Conservation (phyloP, 345 rosid species). For the Salix purpurea region DNA sequence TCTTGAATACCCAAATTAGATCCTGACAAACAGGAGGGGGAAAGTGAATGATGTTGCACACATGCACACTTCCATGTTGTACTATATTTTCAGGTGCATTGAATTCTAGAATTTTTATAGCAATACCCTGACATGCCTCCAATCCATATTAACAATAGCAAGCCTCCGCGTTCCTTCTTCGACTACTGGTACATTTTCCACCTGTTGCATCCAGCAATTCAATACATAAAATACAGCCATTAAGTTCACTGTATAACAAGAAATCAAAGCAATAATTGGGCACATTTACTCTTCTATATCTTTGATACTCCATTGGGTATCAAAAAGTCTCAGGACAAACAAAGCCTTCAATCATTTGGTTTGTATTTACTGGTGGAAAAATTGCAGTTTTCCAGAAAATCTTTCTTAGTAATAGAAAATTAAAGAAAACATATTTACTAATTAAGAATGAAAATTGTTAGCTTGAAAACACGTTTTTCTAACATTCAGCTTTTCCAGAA, state of each 20-base stretch:
- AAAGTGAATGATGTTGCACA: background rate
- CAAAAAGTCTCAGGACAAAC: background rate
- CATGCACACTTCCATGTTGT: background rate
- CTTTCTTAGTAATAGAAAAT: too few species aligned
- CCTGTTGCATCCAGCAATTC: slow-evolving; percentile 36
- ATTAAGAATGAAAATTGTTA: too few species aligned
- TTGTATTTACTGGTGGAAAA: too few species aligned
- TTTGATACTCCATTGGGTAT: background rate
- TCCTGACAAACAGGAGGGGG: background rate
- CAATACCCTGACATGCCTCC: slow-evolving; percentile 83
- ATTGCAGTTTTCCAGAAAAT: too few species aligned
- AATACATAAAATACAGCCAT: background rate
- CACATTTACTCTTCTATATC: too few species aligned
- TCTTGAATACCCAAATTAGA: too few species aligned
- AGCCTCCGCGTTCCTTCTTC: slow-evolving; percentile 76
- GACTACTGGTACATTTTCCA: slow-evolving; percentile 52
- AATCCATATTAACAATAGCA: slow-evolving; percentile 82
- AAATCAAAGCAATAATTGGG: background rate
- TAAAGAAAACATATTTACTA: too few species aligned
- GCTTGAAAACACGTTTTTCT: too few species aligned
- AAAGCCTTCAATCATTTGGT: background rate
- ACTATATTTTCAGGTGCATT: background rate
- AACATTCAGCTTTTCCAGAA: too few species aligned
- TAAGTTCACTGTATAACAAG: background rate
- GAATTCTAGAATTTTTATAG: slow-evolving; percentile 2